Evolutionary conservation across 352 stramenopile species (phyloP).

Genomic region (Globisporangium uncinulatum): DNA sequence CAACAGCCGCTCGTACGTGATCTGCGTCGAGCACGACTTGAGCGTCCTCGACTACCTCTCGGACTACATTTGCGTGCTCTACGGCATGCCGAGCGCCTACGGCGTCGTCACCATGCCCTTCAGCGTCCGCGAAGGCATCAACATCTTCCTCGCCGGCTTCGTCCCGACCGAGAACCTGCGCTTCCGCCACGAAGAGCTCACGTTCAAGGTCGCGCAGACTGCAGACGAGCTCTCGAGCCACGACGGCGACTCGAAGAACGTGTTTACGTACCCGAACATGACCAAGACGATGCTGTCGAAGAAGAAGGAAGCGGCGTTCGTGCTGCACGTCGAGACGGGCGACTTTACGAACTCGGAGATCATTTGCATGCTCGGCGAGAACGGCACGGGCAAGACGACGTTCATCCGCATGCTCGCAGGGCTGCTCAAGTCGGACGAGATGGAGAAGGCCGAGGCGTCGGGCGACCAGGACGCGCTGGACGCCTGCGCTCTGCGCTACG

Average conservation of each 20-base stretch:
- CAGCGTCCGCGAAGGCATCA: slow-evolving; percentile 99
- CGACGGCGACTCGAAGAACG: slow-evolving; percentile 85
- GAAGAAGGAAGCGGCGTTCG: slow-evolving; percentile 93
- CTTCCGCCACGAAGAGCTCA: slow-evolving; percentile 98
- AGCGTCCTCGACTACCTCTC: slow-evolving; percentile 99
- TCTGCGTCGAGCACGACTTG: slow-evolving; percentile 99
- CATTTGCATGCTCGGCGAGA: slow-evolving; percentile 98
- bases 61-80: slow-evolving; percentile 99
- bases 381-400: slow-evolving; percentile 99
- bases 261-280: slow-evolving; percentile 97
- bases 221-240: slow-evolving; percentile 83
- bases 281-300: slow-evolving; percentile 97
- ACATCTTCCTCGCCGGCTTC: slow-evolving; percentile 99
- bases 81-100: slow-evolving; percentile 97
- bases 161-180: slow-evolving; percentile 99
- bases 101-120: slow-evolving; percentile 99
- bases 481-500: slow-evolving; percentile 74
- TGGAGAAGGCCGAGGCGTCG: slow-evolving; percentile 75
- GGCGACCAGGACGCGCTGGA: slow-evolving; percentile 70
- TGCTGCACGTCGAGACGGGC: slow-evolving; percentile 96
- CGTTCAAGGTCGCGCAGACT: slow-evolving; percentile 97
- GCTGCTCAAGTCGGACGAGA: slow-evolving; percentile 97
- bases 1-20: slow-evolving; percentile 90
- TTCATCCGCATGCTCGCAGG: slow-evolving; percentile 99
- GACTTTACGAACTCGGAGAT: slow-evolving; percentile 99